These are phyloP conservation scores for Fusarium sp. DNA, from an alignment of 2,329 filamentous ascomycete genomes.

Conservation along the genomic window DNA sequence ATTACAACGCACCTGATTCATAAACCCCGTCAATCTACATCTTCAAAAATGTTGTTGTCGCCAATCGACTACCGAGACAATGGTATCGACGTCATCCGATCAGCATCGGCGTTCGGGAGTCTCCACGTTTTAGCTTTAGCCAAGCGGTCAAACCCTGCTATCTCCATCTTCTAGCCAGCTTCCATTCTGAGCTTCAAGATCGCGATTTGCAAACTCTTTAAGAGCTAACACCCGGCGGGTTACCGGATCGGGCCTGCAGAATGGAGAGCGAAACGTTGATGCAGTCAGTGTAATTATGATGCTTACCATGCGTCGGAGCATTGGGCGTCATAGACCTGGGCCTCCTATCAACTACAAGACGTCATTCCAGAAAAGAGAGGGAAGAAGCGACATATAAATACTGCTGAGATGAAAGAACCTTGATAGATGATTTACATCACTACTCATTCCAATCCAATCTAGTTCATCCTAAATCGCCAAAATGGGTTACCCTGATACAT, in stretches of 20 bases:
- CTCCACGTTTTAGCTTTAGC: slow-evolving; percentile 9
- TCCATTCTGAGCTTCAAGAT: slow-evolving; percentile 14
- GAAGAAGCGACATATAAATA: slow-evolving; percentile 22
- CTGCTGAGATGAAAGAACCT: slow-evolving; percentile 15
- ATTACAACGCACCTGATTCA: neutral
- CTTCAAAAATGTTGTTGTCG: neutral
- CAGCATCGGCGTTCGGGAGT: slow-evolving; percentile 1
- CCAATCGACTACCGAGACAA: slow-evolving; percentile 1
- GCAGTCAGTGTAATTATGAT: slow-evolving; percentile 10
- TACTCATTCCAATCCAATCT: neutral
- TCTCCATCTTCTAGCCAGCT: slow-evolving; percentile 20
- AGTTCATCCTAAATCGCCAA: slow-evolving; percentile 20
- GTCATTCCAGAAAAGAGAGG: slow-evolving; percentile 11
- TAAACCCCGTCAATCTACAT: neutral
- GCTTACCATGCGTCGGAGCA: slow-evolving; percentile 2
- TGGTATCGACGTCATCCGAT: slow-evolving; percentile 27
- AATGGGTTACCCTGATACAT: slow-evolving; percentile 61
- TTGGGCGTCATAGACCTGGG: slow-evolving; percentile 34
- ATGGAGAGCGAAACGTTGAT: neutral
- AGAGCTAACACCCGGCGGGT: neutral
- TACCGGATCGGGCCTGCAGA: slow-evolving; percentile 17
- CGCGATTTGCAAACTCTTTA: slow-evolving; percentile 8
- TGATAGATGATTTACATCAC: slow-evolving; percentile 13
- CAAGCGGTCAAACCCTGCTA: neutral
- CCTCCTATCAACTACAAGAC: slow-evolving; percentile 2